Conservation (phyloP, 345 rosid species). For the Melastoma malabathricum region DNA sequence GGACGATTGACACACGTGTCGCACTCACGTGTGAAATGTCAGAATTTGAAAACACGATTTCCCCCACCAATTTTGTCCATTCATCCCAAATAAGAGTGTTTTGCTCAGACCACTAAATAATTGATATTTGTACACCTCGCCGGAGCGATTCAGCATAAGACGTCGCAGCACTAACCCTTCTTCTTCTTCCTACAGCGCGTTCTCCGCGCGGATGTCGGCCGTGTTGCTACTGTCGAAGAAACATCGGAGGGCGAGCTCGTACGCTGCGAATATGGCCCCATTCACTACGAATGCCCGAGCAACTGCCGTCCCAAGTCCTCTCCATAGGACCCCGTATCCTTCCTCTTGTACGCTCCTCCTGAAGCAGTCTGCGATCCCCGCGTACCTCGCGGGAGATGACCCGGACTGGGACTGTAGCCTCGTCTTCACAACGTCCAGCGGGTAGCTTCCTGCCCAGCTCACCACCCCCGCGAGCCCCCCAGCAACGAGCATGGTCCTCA, state of each 20-base stretch:
- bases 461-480: slow-evolving; percentile 91
- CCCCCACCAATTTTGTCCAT: too few relatives aligned
- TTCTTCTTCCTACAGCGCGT: slow-evolving; percentile 13
- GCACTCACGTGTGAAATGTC: too few relatives aligned
- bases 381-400: slow-evolving; percentile 26
- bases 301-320: slow-evolving; percentile 97
- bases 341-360: slow-evolving; percentile 46
- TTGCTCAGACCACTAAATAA: too few relatives aligned
- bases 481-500: slow-evolving; percentile 59
- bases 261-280: slow-evolving; percentile 76
- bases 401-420: slow-evolving; percentile 55
- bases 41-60: too few relatives aligned
- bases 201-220: slow-evolving; percentile 30
- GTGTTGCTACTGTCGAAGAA: slow-evolving; percentile 24
- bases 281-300: slow-evolving; percentile 91
- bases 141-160: too few relatives aligned
- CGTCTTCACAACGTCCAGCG: slow-evolving; percentile 78
- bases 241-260: slow-evolving; percentile 75
- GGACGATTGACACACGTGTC: not conserved
- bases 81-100: too few relatives aligned
- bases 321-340: slow-evolving; percentile 62
- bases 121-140: too few relatives aligned
- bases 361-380: slow-evolving; percentile 59
- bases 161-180: not conserved
- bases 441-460: slow-evolving; percentile 81